A percentile compares a stretch with the other conserved stretches of the same genome.
These are phyloP conservation scores for Yamadazyma friedrichii DNA, from an alignment of 1,139 yeast species.

Conservation along the genomic window DNA sequence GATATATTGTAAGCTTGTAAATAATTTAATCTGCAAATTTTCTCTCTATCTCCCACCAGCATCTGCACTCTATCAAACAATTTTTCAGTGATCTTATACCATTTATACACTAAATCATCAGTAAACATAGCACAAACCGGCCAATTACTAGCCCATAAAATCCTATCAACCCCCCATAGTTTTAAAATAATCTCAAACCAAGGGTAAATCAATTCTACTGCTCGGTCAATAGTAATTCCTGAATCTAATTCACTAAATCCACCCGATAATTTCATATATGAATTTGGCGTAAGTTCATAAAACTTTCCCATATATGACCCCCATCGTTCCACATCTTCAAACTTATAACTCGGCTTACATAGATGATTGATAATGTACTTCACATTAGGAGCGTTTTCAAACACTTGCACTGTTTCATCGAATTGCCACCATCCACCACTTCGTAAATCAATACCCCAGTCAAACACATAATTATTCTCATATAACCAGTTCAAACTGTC, in stretches of 20 bases:
- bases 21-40: slow-evolving; percentile 13
- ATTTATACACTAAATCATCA: slow-evolving; percentile 13
- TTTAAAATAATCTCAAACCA: slow-evolving; percentile 27
- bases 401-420: slow-evolving; percentile 26
- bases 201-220: slow-evolving; percentile 24
- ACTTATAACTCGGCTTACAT: slow-evolving; percentile 32
- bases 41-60: slow-evolving; percentile 9
- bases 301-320: slow-evolving; percentile 18
- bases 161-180: slow-evolving; percentile 27
- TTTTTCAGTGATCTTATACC: slow-evolving; percentile 18
- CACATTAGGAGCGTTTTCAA: slow-evolving; percentile 20
- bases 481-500: slow-evolving; percentile 31
- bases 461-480: slow-evolving; percentile 26
- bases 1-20: slow-evolving; percentile 14
- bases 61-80: slow-evolving; percentile 16
- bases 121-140: slow-evolving; percentile 33
- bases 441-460: slow-evolving; percentile 40
- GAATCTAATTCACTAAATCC: slow-evolving; percentile 35
- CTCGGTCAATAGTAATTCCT: slow-evolving; percentile 10
- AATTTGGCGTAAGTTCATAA: slow-evolving; percentile 18
- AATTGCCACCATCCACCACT: slow-evolving; percentile 38
- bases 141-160: slow-evolving; percentile 46
- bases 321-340: slow-evolving; percentile 19
- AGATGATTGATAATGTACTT: slow-evolving; percentile 37
- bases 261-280: slow-evolving; percentile 41